Evolutionary conservation across 1,139 yeast species (phyloP).

Genomic region (Geotrichum restrictum): DNA sequence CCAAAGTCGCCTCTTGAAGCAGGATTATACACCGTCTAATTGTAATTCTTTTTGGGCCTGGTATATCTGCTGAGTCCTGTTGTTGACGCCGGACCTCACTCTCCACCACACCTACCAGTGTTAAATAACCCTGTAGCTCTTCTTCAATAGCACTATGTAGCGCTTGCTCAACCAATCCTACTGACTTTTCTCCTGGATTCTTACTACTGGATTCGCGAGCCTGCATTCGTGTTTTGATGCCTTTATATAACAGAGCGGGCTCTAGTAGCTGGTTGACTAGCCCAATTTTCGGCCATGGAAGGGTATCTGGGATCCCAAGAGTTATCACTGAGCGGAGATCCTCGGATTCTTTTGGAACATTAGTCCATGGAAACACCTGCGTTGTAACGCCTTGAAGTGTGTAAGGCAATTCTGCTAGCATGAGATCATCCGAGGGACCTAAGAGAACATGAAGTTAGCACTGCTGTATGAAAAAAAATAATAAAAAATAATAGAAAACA

Average conservation of each 20-base stretch:
- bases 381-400: slow-evolving; percentile 73
- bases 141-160: slow-evolving; percentile 54
- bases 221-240: slow-evolving; percentile 41
- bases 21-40: slow-evolving; percentile 45
- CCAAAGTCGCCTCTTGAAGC: slow-evolving; percentile 50
- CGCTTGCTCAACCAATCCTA: slow-evolving; percentile 58
- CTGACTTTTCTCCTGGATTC: slow-evolving; percentile 4
- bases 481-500: not conserved
- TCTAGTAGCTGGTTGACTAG: slow-evolving; percentile 60
- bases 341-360: slow-evolving; percentile 28
- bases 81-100: slow-evolving; percentile 34
- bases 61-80: slow-evolving; percentile 14
- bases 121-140: slow-evolving; percentile 53
- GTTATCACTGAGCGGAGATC: slow-evolving; percentile 17
- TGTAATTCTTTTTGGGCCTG: slow-evolving; percentile 29
- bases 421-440: slow-evolving; percentile 47
- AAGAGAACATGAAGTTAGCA: not conserved
- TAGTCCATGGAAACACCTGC: slow-evolving; percentile 50
- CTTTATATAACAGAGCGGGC: slow-evolving; percentile 63
- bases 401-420: slow-evolving; percentile 59
- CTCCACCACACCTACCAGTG: slow-evolving; percentile 53
- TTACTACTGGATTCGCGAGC: slow-evolving; percentile 19
- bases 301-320: slow-evolving; percentile 46
- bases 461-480: not conserved
- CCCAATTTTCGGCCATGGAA: slow-evolving; percentile 58